These are phyloP conservation scores for Neurospora terricola DNA, from an alignment of 495 filamentous ascomycete genomes.

Conservation along the genomic window DNA sequence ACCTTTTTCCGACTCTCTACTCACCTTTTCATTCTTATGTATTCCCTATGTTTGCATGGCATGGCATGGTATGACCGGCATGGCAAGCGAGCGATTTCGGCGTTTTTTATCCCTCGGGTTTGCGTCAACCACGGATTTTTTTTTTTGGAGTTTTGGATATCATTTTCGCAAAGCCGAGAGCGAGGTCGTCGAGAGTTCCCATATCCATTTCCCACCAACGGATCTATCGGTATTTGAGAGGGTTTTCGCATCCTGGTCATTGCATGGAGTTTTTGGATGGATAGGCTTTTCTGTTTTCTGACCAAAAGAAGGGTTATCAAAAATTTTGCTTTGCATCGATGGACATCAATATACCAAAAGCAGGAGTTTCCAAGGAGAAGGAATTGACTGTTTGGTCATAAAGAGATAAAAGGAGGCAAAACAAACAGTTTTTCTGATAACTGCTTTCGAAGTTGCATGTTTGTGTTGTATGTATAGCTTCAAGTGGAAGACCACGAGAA, in stretches of 20 bases:
- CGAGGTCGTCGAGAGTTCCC: neutral
- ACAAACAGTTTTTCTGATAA: neutral
- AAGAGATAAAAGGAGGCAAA: neutral
- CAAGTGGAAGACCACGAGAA: neutral
- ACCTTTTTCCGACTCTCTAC: neutral
- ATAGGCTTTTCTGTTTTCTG: neutral
- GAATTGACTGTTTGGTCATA: neutral
- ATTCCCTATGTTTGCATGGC: neutral
- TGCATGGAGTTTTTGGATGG: neutral
- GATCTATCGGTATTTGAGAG: neutral
- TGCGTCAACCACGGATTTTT: neutral
- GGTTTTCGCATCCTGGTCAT: neutral
- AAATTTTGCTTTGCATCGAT: neutral
- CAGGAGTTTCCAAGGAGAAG: neutral
- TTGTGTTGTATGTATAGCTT: neutral
- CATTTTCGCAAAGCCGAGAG: neutral
- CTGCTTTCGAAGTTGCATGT: neutral
- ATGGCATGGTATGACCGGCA: constrained; percentile 3
- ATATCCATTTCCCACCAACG: neutral
- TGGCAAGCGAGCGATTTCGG: constrained; percentile 3
- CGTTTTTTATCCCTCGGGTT: neutral
- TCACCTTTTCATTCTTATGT: neutral
- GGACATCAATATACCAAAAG: neutral
- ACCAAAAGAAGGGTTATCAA: neutral
- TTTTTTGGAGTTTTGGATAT: neutral